A percentile compares a stretch with the other conserved stretches of the same genome.
These are phyloP conservation scores for Colletotrichum lupini DNA, from an alignment of 2,329 filamentous ascomycete species.

Conservation along the genomic window DNA sequence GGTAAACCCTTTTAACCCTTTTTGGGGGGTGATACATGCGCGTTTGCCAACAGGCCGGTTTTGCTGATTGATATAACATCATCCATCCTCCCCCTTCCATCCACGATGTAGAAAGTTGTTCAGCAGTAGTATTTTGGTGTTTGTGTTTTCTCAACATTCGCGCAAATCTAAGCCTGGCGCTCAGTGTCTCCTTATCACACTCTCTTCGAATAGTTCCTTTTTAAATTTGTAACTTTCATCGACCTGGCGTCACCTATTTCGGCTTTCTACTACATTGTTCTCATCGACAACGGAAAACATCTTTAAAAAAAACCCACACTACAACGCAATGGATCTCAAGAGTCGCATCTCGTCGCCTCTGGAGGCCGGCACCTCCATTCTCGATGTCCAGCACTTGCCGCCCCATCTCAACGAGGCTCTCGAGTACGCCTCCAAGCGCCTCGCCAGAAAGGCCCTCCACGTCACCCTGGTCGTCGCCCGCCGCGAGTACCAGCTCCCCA, in stretches of 20 bases:
- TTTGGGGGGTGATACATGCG: background rate
- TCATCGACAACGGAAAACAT: conserved; percentile 3
- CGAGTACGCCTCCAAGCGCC: conserved; percentile 66
- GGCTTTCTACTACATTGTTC: background rate
- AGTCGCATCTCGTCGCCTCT: conserved; percentile 70
- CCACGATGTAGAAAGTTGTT: conserved; percentile 2
- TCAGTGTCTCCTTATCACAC: conserved; percentile 1
- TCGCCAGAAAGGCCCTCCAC: conserved; percentile 66
- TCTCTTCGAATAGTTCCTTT: conserved; percentile 3
- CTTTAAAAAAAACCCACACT: conserved; percentile 37
- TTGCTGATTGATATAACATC: conserved; percentile 23
- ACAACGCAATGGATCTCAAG: conserved; percentile 59
- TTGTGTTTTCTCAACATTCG: conserved; percentile 13
- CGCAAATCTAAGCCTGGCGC: conserved; percentile 25
- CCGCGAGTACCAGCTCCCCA: conserved; percentile 66
- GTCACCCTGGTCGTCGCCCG: conserved; percentile 69
- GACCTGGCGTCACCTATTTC: conserved; percentile 11
- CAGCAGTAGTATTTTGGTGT: conserved; percentile 22
- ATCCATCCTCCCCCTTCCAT: background rate
- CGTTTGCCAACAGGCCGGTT: background rate
- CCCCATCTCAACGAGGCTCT: conserved; percentile 64
- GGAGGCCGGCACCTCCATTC: conserved; percentile 70
- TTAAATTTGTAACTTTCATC: background rate
- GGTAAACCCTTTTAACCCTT: background rate
- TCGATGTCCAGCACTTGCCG: conserved; percentile 68